phyloP scores from a whole-genome alignment of 148 eudicot genomes.

The Arctostaphylos glauca region DNA sequence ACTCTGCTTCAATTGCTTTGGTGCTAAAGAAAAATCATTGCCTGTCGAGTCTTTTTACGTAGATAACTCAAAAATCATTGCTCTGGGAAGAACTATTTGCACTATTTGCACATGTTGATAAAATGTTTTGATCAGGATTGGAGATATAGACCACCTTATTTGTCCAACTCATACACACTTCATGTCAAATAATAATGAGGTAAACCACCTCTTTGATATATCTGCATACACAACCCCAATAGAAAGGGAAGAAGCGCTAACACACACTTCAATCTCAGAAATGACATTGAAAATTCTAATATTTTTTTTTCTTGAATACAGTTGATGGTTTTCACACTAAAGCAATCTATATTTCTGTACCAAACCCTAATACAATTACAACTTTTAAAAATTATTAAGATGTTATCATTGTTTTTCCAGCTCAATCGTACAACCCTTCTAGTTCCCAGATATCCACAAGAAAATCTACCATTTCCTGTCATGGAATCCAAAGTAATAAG shows the following conservation, averaged over 20 bases:
- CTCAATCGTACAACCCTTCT: slow-evolving; percentile 54
- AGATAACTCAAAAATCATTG: too few species aligned
- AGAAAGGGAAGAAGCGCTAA: neutral
- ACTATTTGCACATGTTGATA: too few species aligned
- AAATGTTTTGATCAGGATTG: too few species aligned
- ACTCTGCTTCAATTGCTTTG: too few species aligned
- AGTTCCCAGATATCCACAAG: slow-evolving; percentile 57
- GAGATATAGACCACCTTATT: too few species aligned
- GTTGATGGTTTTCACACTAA: neutral
- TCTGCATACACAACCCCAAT: too few species aligned
- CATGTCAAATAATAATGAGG: too few species aligned
- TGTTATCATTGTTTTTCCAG: neutral
- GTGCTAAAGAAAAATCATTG: too few species aligned
- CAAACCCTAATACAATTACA: neutral
- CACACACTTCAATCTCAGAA: neutral
- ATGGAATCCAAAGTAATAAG: neutral
- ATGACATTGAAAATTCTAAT: neutral
- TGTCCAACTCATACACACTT: too few species aligned
- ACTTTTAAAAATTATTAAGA: neutral
- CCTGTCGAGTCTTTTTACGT: too few species aligned
- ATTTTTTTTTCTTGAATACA: neutral
- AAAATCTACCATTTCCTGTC: slow-evolving; percentile 60
- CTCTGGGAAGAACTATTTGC: too few species aligned
- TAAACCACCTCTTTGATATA: too few species aligned
- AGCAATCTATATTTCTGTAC: neutral